A percentile compares a stretch with the other conserved stretches of the same genome.
Conservation (phyloP, 1,284 basidiomycete species). For the Austroboletus olivaceoglutinosus region DNA sequence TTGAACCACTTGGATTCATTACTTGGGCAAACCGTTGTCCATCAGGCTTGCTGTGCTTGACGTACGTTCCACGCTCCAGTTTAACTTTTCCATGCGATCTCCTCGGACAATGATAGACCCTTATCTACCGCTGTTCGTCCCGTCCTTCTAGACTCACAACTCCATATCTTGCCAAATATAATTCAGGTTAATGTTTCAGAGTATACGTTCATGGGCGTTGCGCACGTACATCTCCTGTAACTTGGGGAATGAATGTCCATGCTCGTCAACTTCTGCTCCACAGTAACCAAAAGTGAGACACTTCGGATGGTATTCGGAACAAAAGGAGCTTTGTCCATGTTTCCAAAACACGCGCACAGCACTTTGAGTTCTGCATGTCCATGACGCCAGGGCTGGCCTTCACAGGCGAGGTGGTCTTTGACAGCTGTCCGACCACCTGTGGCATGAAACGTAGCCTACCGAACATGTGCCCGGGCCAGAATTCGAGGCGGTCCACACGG, state of each 20-base stretch:
- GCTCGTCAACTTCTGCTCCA: not conserved
- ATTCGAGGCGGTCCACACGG: not conserved
- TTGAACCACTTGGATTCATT: constrained; percentile 2
- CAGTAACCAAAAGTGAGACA: not conserved
- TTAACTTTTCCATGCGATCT: constrained; percentile 15
- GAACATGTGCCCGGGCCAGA: no score
- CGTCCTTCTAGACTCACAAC: not conserved
- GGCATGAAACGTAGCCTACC: not conserved
- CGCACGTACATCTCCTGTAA: constrained; percentile 12
- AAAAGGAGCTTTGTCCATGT: not conserved
- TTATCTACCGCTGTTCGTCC: constrained; percentile 6
- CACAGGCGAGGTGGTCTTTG: constrained; percentile 2
- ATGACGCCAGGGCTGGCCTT: not conserved
- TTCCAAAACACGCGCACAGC: not conserved
- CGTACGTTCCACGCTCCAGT: constrained; percentile 11
- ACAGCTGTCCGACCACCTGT: not conserved
- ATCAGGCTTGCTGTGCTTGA: constrained; percentile 13
- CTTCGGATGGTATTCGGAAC: not conserved
- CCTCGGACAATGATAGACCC: constrained; percentile 27
- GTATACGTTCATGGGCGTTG: constrained; percentile 8
- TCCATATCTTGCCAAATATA: constrained; percentile 22
- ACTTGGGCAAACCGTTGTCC: no score
- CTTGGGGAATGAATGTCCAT: not conserved
- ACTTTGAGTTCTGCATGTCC: not conserved
- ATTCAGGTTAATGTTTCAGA: constrained; percentile 24